Evolutionary conservation across 768 basidiomycete species (phyloP).

Genomic region (Agaricus subrufescens): DNA sequence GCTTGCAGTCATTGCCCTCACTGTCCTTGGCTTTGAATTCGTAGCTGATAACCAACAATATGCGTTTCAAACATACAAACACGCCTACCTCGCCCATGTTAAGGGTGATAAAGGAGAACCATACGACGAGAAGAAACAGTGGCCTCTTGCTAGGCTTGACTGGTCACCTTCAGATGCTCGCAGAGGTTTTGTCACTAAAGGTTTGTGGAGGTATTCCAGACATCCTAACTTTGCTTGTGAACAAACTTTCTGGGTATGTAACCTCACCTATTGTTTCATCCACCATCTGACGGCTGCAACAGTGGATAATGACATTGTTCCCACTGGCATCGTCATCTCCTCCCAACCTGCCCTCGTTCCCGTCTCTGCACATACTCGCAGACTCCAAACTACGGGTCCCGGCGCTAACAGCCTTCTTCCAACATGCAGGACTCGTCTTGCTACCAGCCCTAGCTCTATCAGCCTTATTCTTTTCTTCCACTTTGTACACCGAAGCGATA

Average conservation of each 20-base stretch:
- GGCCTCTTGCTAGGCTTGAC: constrained; percentile 59
- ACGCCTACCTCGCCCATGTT: constrained; percentile 31
- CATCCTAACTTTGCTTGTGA: constrained; percentile 95
- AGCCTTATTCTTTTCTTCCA: constrained; percentile 72
- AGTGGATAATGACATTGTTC: constrained; percentile 69
- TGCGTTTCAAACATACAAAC: constrained; percentile 79
- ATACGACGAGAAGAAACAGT: constrained; percentile 46
- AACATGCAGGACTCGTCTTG: constrained; percentile 21
- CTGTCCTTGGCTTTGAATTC: constrained; percentile 66
- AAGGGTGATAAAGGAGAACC: constrained; percentile 25
- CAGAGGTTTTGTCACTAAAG: constrained; percentile 81
- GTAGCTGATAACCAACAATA: constrained; percentile 91
- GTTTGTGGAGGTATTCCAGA: constrained; percentile 81
- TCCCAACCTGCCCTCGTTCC: constrained; percentile 19
- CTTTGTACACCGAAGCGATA: constrained; percentile 77
- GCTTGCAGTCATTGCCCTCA: constrained; percentile 55
- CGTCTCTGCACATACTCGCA: constrained; percentile 15
- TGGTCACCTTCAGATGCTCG: constrained; percentile 66
- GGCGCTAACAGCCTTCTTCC: constrained; percentile 21
- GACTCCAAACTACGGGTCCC: constrained; percentile 18
- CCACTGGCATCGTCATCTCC: constrained; percentile 47
- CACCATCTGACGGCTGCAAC: not conserved
- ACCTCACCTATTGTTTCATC: not conserved
- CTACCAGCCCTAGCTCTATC: constrained; percentile 60
- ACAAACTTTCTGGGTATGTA: constrained; percentile 77